Evolutionary conservation across 1,139 yeast species (phyloP).

Genomic region (Blastobotrys arbuscula): DNA sequence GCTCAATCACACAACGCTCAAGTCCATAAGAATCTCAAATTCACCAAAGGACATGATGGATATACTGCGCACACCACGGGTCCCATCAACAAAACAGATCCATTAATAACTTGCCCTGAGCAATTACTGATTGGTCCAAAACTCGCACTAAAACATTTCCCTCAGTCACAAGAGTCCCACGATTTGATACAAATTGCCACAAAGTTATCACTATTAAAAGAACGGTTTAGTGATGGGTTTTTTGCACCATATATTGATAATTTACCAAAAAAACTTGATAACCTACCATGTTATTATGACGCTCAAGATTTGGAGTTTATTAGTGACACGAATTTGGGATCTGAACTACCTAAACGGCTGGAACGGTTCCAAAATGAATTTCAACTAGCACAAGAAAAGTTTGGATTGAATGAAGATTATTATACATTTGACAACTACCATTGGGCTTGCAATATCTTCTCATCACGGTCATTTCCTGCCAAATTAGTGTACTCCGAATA

Average conservation of each 20-base stretch:
- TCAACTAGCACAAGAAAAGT: conserved; percentile 14
- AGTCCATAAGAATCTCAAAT: conserved; percentile 11
- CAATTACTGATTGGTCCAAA: conserved; percentile 25
- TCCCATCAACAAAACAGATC: conserved; percentile 18
- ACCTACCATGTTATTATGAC: conserved; percentile 62
- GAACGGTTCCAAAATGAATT: conserved; percentile 33
- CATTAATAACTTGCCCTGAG: conserved; percentile 26
- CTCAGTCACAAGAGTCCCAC: background rate
- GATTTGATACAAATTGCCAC: conserved; percentile 19
- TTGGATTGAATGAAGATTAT: conserved; percentile 10
- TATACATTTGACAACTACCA: conserved; percentile 42
- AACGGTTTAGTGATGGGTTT: conserved; percentile 19
- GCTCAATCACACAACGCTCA: conserved; percentile 13
- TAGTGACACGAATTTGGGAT: conserved; percentile 54
- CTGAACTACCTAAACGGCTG: conserved; percentile 29
- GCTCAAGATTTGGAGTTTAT: conserved; percentile 46
- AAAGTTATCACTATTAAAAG: conserved; percentile 25
- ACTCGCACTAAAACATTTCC: conserved; percentile 16
- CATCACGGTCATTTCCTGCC: conserved; percentile 74
- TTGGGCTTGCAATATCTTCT: conserved; percentile 69
- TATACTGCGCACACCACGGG: conserved; percentile 22
- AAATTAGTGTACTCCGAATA: conserved; percentile 36
- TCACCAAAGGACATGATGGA: conserved; percentile 17
- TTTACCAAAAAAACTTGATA: conserved; percentile 47
- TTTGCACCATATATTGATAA: conserved; percentile 48